Base-by-base conservation (phyloP, 1,284 basidiomycete species). In the Cerrena zonata region DNA sequence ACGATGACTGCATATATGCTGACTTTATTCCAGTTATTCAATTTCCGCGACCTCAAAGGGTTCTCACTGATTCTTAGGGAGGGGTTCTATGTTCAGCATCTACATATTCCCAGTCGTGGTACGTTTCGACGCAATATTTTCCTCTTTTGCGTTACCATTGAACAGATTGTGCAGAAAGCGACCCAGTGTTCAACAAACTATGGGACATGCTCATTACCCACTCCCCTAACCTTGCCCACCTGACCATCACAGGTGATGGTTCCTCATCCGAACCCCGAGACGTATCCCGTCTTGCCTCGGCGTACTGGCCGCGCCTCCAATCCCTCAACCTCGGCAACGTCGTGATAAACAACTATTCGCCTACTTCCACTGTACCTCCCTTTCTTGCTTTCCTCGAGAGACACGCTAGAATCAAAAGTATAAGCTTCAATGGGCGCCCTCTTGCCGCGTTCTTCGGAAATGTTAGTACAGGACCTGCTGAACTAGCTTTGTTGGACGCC, bases 181-280 rank as follows among this genome's bases (percentile, higher is more conserved):
- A 69, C 55, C 65, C 70, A 7, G 63, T 69, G 5, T 72, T 73
- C 51, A 69, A 68, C 48, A 70, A 70, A 40, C 68, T 88, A 41
- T 84, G 82, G 80, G 73, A 80, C 53, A 86, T 88, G 85, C 73
- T 88, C 48, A 76, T 79, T 49, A 65, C 69, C 21, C 74, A 73
- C 26, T 83, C 80, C 58, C 82, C 80, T 0, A 70, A 81, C 57
- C 73, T 87, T 7, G 76, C 84, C 62, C n/a, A n/a, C 11, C 12
- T 47, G 12, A 24, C 36, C 19, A 7, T 47, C 4, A 39, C 34
- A 24, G 41, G 41, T 19, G 41, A 42, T 23, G 46, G 46, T 10
- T 38, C 19, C 18, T 47, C 46, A 10, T 18, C 23, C 23, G 36
- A 47, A 11, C 46, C 46, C 2, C 18, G 13, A 5, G 36, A 47